These are phyloP conservation scores for Cyberlindnera galapagoensis DNA, from an alignment of 805 yeast genomes.

Conservation along the genomic window DNA sequence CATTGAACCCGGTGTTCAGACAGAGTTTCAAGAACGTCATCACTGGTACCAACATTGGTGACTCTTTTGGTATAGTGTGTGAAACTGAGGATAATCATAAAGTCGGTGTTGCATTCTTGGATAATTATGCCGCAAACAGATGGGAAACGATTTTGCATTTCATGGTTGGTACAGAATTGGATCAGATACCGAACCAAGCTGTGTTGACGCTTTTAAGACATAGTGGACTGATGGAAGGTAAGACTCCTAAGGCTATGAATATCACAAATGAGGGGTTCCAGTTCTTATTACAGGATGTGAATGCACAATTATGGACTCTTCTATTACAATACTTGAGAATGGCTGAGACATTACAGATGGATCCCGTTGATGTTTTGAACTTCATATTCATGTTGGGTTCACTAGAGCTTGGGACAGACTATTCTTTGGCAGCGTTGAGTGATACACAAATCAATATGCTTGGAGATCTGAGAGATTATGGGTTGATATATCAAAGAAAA, in stretches of 20 bases:
- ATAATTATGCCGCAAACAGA: constrained; percentile 71
- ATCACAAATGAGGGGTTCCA: constrained; percentile 94
- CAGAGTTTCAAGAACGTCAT: constrained; percentile 73
- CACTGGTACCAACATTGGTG: constrained; percentile 65
- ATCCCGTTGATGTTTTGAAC: constrained; percentile 91
- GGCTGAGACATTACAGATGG: constrained; percentile 82
- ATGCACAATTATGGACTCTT: constrained; percentile 92
- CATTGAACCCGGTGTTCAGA: constrained; percentile 69
- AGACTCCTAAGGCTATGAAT: constrained; percentile 35
- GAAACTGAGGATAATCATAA: constrained; percentile 47
- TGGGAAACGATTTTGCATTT: constrained; percentile 96
- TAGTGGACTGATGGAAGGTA: constrained; percentile 83
- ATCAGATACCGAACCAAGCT: constrained; percentile 67
- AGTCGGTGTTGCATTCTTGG: constrained; percentile 62
- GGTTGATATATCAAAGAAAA: constrained; percentile 69
- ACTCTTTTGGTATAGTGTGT: constrained; percentile 73
- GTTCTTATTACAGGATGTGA: constrained; percentile 84
- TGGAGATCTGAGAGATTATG: constrained; percentile 86
- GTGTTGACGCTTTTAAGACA: constrained; percentile 70
- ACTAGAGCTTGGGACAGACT: constrained; percentile 83
- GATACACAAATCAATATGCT: constrained; percentile 82
- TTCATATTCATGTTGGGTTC: constrained; percentile 93
- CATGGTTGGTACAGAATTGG: constrained; percentile 90
- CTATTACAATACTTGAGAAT: constrained; percentile 80
- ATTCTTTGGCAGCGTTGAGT: constrained; percentile 61